Evolutionary conservation across 441 rosid genomes (phyloP), one percentile per base, ranked within the genome.

Genomic region (Erodium trifolium): DNA sequence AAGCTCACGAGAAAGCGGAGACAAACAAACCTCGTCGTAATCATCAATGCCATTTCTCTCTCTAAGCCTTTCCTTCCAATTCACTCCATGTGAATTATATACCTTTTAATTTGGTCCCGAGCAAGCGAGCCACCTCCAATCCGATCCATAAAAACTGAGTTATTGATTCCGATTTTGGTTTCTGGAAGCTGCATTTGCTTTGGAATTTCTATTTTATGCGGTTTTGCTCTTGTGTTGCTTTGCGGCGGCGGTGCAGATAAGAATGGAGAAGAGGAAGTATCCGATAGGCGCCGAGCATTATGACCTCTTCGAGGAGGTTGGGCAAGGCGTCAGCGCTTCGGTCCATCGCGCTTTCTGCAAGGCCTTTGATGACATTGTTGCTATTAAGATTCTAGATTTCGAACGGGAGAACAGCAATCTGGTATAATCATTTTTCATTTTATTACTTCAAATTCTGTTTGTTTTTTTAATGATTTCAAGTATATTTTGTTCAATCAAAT

Each of bases 331-430:
- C 1, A 93, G 99, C 71, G 99, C 99, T 66, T 68, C 90, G 2
- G 97, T 93, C 35, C 91, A 84, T 67, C 96, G 97, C 14, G 96
- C 99, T 70, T 67, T 84, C 23, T 93, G 99, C 60, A 72, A 85
- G 47, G 88, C 97, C 0, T 78, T 84, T 72, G 80, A 84, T 67
- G 95, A 91, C 78, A 70, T 89, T 73, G 95, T 93, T 68, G 96
- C 99, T 16, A 85, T 93, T 73, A 93, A 93, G 90, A 89, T 93
- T 75, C 95, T 93, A 49, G 99, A 93, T 77, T 93, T 93, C 65
- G 99, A 93, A 78, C 92, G 99, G n/a, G 88, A 89, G 65, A 91
- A 91, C 67, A 80, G 83, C 75, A 96, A 93, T 78, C 84, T 93
- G 92, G 99, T 93, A 81, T 66, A 39, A 35, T 6, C 55, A 0